These are phyloP conservation scores for Chytriomyces confervae DNA, from an alignment of 192 early-diverging fungal species.

Conservation along the genomic window DNA sequence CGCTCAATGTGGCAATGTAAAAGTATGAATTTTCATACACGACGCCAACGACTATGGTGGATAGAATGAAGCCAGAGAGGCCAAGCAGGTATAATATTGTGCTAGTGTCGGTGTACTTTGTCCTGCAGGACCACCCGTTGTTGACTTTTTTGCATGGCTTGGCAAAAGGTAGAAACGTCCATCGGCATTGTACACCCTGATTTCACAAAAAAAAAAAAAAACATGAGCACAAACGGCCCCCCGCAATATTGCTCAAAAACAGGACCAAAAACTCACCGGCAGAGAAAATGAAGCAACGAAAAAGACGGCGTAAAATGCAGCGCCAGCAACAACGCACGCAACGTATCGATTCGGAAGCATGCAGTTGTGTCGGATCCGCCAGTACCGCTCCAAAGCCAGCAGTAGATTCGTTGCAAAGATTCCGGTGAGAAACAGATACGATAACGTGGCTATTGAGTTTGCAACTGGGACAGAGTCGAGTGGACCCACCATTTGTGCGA, in stretches of 20 bases:
- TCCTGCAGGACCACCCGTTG: background rate
- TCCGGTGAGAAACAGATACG: background rate
- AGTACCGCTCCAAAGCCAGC: background rate
- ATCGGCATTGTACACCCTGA: background rate
- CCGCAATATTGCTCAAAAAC: background rate
- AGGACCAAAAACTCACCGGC: background rate
- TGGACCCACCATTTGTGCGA: background rate
- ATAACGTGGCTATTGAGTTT: background rate
- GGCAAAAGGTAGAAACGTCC: background rate
- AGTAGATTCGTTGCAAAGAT: background rate
- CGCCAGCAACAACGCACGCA: background rate
- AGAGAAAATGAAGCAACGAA: background rate
- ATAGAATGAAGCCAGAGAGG: background rate
- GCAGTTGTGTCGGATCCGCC: background rate
- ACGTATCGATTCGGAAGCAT: background rate
- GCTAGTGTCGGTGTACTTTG: background rate
- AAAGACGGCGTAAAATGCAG: background rate
- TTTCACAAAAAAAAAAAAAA: background rate
- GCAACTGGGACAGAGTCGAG: background rate
- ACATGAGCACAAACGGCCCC: background rate
- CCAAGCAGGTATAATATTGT: background rate
- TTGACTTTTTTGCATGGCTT: background rate
- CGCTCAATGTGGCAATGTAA: conserved; percentile 15
- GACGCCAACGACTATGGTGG: background rate
- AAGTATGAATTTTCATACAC: conserved; percentile 33